Conservation (phyloP, 306 rosid genomes). For the Castanea sativa region DNA sequence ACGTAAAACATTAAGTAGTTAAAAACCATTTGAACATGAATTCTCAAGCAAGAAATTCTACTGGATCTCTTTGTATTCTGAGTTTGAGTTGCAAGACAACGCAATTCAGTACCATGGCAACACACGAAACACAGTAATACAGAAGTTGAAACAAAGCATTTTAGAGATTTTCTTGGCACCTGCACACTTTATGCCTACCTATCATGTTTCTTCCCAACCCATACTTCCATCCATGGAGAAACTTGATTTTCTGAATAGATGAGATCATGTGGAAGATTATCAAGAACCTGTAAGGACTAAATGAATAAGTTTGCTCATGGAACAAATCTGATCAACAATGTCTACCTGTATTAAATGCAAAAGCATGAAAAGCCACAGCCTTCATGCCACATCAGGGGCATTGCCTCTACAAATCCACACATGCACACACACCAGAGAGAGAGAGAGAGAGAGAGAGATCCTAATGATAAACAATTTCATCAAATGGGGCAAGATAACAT, state of each 20-base stretch:
- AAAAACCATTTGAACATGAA: not conserved
- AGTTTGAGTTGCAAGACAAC: not conserved
- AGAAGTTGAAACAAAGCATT: not conserved
- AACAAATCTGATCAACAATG: constrained; percentile 9
- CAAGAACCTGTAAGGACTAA: constrained; percentile 69
- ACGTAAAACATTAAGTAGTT: not conserved
- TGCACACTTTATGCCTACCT: constrained; percentile 41
- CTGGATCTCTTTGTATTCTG: not conserved
- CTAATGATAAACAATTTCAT: not conserved
- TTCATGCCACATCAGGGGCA: not conserved
- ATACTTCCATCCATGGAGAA: constrained; percentile 92
- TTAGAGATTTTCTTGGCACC: not conserved
- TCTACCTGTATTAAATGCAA: not conserved
- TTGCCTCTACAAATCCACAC: not conserved
- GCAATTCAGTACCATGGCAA: not conserved
- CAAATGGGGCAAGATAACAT: not conserved
- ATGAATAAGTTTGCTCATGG: not conserved
- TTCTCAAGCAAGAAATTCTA: not conserved
- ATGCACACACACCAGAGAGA: not conserved
- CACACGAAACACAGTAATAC: not conserved
- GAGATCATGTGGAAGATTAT: constrained; percentile 97
- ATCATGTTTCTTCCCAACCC: constrained; percentile 71
- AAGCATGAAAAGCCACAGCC: not conserved
- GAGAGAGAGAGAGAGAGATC: not conserved
- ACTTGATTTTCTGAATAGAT: constrained; percentile 77